A percentile compares a stretch with the other conserved stretches of the same genome.
Conservation (phyloP, 495 filamentous ascomycete genomes). For the Xylaria venustula region DNA sequence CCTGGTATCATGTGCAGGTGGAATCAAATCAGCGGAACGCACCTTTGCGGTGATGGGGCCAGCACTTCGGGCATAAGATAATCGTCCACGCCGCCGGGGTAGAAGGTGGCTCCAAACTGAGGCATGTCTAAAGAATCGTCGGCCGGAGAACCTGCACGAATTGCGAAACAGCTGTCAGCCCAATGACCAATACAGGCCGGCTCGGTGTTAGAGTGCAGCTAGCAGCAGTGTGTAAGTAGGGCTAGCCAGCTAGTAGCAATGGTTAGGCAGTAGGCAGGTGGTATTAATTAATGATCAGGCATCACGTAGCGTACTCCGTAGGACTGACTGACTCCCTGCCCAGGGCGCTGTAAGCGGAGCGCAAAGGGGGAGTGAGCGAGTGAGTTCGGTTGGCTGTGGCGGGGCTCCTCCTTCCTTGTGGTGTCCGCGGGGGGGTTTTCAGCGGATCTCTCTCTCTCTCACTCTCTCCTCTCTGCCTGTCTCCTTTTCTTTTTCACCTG, state of each 20-base stretch:
- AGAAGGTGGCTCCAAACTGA: constrained; percentile 78
- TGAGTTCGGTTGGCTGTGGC: constrained; percentile 3
- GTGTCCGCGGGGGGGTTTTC: background rate
- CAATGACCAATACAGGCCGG: constrained; percentile 2
- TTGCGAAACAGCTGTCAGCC: constrained; percentile 32
- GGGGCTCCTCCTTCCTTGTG: background rate
- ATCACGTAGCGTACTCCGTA: background rate
- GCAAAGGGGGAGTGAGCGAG: background rate
- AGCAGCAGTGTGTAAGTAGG: constrained; percentile 1
- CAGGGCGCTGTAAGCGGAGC: constrained; percentile 5
- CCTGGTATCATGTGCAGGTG: background rate
- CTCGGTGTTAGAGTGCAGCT: constrained; percentile 7
- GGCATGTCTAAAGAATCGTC: constrained; percentile 46
- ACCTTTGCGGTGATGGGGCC: constrained; percentile 86
- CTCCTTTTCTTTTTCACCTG: background rate
- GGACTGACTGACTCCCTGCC: constrained; percentile 2
- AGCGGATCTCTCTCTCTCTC: background rate
- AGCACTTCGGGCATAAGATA: constrained; percentile 70
- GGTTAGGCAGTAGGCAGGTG: background rate
- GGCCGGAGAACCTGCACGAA: constrained; percentile 42
- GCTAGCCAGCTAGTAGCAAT: background rate
- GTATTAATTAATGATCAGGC: background rate
- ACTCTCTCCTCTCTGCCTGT: background rate
- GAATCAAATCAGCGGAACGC: constrained; percentile 32
- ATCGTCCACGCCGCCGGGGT: constrained; percentile 85